Base-by-base conservation (phyloP, 768 basidiomycete genomes). In the Amanita thiersii region DNA sequence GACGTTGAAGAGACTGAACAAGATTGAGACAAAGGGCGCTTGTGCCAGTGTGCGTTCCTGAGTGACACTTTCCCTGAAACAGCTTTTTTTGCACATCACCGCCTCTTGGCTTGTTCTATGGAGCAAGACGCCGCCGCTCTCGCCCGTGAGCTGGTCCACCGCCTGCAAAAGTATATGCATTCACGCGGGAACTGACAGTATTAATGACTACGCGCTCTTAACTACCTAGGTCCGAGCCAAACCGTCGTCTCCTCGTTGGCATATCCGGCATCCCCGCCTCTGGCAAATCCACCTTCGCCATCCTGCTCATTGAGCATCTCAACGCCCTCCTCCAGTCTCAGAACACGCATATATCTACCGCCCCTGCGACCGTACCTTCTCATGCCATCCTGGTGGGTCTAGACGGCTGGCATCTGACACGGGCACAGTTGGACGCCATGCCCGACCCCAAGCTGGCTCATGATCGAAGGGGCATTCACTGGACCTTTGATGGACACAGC, bases 391-490 rank as follows among this genome's bases (percentile, higher is more conserved):
- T 89, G 31, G 75, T 96, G 7, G 77, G 85, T 5, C 66, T 91
- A 28, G 93, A 97, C 55, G 93, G 94, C 8, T 98, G 91, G 90
- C 93, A 98, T 57, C 69, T 85, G 45, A 75, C 86, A 12, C 77
- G 89, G 17, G 73, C 77, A 3, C 78, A 86, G 48, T 75, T 98
- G 19, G 87, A 87, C 52, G 54, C 63, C 15, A 73, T 92, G 55
- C 75, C 78, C 10, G 79, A 96, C 56, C 82, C 91, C 0, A 67
- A 72, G 39, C 71, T 79, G 29, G 90, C 92, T 0, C 78, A 84
- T 50, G 81, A 81, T 72, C 43, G 88, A 34, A 75, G 92, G 15
- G 93, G 93, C 2, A 80, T 72, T 10, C 86, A 91, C 50, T 94
- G 90, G 85, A 96, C 92, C 1, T 97, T 97, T 53, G 82, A 96